A percentile compares a stretch with the other conserved stretches of the same genome.
Evolutionary conservation across 331 rosid genomes (phyloP).

Genomic region (Malus hybrid): DNA sequence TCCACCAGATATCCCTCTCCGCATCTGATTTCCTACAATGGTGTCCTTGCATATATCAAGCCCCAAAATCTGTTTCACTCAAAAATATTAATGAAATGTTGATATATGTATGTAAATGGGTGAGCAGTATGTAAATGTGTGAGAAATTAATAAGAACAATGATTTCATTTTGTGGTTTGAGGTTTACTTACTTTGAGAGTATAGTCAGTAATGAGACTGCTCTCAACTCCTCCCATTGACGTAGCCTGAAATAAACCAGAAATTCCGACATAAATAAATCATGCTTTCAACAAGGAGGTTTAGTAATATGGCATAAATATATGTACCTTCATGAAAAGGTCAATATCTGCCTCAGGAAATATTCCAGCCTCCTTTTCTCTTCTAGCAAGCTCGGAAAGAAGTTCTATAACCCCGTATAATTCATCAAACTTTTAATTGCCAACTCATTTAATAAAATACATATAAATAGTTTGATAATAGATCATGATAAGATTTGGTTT

Average conservation of each 20-base stretch:
- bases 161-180: neutral
- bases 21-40: slow-evolving; percentile 81
- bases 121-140: neutral
- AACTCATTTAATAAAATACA: neutral
- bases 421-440: neutral
- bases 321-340: slow-evolving; percentile 83
- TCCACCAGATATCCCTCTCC: slow-evolving; percentile 87
- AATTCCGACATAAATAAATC: neutral
- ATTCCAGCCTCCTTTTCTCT: slow-evolving; percentile 81
- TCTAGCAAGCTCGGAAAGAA: slow-evolving; percentile 61
- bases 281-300: neutral
- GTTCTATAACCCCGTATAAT: slow-evolving; percentile 27
- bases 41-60: slow-evolving; percentile 90
- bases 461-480: too few species aligned
- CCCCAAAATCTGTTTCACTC: slow-evolving; percentile 62
- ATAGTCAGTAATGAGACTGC: slow-evolving; percentile 76
- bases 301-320: neutral
- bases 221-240: slow-evolving; percentile 82
- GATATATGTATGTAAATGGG: neutral
- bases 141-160: neutral
- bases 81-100: neutral
- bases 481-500: neutral
- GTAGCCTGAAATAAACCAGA: slow-evolving; percentile 49
- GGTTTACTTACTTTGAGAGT: slow-evolving; percentile 65
- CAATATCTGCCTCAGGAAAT: slow-evolving; percentile 84